phyloP scores from a whole-genome alignment of 257 asterid genomes.

The Rubia yunnanensis region DNA sequence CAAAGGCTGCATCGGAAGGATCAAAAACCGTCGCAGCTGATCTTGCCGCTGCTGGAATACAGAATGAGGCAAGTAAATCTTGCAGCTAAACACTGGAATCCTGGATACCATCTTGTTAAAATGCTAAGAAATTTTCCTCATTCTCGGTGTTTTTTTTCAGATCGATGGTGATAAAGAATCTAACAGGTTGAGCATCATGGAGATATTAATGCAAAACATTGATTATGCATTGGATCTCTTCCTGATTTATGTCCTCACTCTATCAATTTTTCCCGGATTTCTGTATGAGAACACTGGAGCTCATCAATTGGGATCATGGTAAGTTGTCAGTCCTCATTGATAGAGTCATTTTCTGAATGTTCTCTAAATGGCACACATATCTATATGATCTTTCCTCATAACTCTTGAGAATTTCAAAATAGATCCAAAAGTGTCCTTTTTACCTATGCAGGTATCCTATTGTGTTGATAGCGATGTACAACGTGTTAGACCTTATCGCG shows the following conservation, averaged over 20 bases:
- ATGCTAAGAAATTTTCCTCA: background rate
- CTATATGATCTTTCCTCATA: background rate
- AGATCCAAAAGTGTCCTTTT: background rate
- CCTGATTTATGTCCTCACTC: constrained; percentile 49
- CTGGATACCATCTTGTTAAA: background rate
- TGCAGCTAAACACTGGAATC: background rate
- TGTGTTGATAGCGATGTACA: constrained; percentile 73
- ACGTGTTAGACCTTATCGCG: constrained; percentile 50
- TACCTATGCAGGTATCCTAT: constrained; percentile 43
- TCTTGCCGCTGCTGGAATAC: constrained; percentile 80
- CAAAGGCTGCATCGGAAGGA: constrained; percentile 80
- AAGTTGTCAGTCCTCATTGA: constrained; percentile 11
- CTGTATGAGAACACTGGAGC: constrained; percentile 74
- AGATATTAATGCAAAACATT: constrained; percentile 39
- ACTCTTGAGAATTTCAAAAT: constrained; percentile 8
- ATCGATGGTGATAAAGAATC: constrained; percentile 25
- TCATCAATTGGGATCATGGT: constrained; percentile 82
- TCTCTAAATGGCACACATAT: background rate
- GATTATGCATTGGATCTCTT: constrained; percentile 54
- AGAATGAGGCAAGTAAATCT: constrained; percentile 15
- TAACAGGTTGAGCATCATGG: constrained; percentile 44
- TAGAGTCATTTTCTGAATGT: background rate
- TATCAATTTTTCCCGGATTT: constrained; percentile 83
- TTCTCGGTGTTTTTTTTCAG: constrained; percentile 14
- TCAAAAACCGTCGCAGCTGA: constrained; percentile 79